phyloP scores from a whole-genome alignment of 257 asterid genomes.

The Gentiana straminea region DNA sequence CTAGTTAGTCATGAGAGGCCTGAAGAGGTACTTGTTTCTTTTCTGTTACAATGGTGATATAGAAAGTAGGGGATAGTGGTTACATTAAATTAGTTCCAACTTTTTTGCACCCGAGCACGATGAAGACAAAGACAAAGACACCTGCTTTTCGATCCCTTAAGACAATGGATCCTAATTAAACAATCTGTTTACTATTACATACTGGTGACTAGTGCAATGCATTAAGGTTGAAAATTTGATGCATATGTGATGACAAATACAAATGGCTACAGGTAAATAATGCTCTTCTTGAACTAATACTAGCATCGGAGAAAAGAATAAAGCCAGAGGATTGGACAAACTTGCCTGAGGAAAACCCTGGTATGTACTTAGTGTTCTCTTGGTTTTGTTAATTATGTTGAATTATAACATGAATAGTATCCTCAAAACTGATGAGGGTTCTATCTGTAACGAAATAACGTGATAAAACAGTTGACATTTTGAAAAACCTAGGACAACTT shows the following conservation, averaged over 20 bases:
- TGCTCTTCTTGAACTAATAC: conserved; percentile 63
- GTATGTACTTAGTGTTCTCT: conserved; percentile 33
- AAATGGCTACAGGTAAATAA: conserved; percentile 56
- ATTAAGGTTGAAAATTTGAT: background rate
- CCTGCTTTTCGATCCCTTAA: background rate
- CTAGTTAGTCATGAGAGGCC: conserved; percentile 93
- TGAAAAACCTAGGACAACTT: too few species aligned
- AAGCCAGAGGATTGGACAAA: conserved; percentile 70
- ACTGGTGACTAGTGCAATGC: background rate
- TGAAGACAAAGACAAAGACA: background rate
- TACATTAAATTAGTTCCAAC: background rate
- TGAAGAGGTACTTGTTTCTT: conserved; percentile 51
- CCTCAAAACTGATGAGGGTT: too few species aligned
- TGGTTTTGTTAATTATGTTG: background rate
- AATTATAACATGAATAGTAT: too few species aligned
- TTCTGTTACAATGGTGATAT: background rate
- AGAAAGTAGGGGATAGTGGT: background rate
- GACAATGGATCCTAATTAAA: background rate
- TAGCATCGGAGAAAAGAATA: conserved; percentile 44
- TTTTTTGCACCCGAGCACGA: background rate
- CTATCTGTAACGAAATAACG: too few species aligned
- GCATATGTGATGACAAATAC: background rate
- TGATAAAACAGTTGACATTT: too few species aligned
- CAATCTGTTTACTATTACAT: background rate
- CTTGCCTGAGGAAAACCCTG: conserved; percentile 51